Base-by-base conservation (phyloP, 2,329 filamentous ascomycete species). In the Sarocladium oryzae region DNA sequence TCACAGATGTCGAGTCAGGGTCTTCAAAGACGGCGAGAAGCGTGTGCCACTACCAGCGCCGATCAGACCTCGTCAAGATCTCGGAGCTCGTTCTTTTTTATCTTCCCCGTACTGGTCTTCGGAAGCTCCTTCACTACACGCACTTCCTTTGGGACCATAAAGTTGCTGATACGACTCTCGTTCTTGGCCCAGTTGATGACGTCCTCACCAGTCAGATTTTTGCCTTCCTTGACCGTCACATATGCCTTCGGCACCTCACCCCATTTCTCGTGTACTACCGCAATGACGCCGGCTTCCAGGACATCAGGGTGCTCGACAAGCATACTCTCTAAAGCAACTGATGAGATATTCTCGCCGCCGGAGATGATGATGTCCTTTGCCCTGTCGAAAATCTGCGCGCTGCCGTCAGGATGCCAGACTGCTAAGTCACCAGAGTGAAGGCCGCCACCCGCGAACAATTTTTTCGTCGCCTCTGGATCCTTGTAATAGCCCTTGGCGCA, bases 301-400 rank as follows among this genome's bases (percentile, higher is more conserved):
- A 99, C 82, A 57, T 89, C 83, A 0, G 91, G 89, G 65, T 99
- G 93, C 46, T 89, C 85, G 5, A 86, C 86, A 1, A 99, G 78
- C 84, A 95, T 89, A 54, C 85, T 82, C 69, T 99, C 93, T 3
- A 99, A 78, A 0, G 93, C 90, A 1, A 99, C 86, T 0, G 88
- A 95, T 2, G 89, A 95, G 55, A 99, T 97, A 66, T 99, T 99
- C 68, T 99, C 93, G 52, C 93, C 93, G 43, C 92, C 91, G 50
- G 88, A 95, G 56, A 99, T 99, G 62, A 99, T 99, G 50, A 99
- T 96, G 64, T 99, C 93, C 73, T 99, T 99, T 13, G 89, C 88
- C 18, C 93, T 80, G 69, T 99, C 93, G 53, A 95, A 74, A 56
- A 99, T 96, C 72, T 97, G 89, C 40, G 90, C 85, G 53, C 88